Evolutionary conservation across 164 flowering plant species (phyloP).

Genomic region (Platanus orientalis): DNA sequence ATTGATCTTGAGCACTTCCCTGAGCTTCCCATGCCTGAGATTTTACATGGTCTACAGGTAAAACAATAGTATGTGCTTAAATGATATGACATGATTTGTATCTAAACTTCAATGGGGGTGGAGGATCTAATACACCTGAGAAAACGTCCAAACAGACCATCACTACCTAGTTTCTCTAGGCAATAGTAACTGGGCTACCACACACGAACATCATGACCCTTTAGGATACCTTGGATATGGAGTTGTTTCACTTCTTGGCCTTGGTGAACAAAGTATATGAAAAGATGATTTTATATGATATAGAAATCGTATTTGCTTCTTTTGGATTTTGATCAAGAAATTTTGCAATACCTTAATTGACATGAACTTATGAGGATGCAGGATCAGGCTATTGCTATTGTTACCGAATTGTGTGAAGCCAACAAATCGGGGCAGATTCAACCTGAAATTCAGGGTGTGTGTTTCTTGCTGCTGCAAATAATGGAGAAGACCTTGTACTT

Average conservation of each 20-base stretch:
- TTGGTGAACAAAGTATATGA: not conserved
- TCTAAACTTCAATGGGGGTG: not conserved
- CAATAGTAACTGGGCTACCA: not conserved
- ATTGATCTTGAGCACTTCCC: conserved; percentile 88
- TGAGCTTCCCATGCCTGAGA: conserved; percentile 97
- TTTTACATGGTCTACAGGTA: conserved; percentile 93
- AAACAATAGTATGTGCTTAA: not conserved
- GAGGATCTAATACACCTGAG: not conserved
- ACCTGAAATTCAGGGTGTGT: conserved; percentile 37
- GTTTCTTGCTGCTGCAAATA: conserved; percentile 64
- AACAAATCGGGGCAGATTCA: conserved; percentile 35
- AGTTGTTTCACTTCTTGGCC: not conserved
- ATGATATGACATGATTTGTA: not conserved
- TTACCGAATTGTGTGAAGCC: conserved; percentile 60
- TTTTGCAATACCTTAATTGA: not conserved
- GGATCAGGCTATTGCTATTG: conserved; percentile 80
- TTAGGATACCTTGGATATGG: not conserved
- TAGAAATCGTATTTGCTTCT: not conserved
- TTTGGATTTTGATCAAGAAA: not conserved
- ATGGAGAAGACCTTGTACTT: conserved; percentile 75
- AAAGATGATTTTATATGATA: too few species aligned
- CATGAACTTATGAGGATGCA: conserved; percentile 19
- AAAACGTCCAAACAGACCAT: not conserved
- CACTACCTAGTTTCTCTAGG: not conserved
- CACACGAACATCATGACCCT: not conserved